Percentiles rank a stretch among this genome's conserved stretches.
phyloP scores from a whole-genome alignment of 805 yeast genomes.

The Dipodascopsis tothii region DNA sequence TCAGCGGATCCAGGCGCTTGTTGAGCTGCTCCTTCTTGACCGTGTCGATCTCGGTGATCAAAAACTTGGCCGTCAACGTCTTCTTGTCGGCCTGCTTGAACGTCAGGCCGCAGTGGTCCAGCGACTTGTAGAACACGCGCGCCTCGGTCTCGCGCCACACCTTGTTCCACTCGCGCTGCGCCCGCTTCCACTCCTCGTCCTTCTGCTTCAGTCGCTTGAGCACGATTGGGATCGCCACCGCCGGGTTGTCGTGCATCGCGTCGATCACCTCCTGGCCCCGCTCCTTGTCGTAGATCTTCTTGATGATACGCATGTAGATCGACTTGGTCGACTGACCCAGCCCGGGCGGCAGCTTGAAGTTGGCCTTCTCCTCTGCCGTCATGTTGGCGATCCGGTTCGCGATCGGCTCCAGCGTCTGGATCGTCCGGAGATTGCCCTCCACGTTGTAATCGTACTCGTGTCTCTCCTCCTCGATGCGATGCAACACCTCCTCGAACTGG shows the following conservation, averaged over 20 bases:
- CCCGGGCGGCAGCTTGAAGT: constrained; percentile 84
- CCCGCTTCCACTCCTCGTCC: constrained; percentile 97
- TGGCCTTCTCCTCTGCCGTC: constrained; percentile 81
- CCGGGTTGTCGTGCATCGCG: constrained; percentile 91
- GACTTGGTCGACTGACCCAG: constrained; percentile 86
- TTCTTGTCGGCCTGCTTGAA: constrained; percentile 96
- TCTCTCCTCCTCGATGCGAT: constrained; percentile 94
- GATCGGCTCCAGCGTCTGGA: constrained; percentile 89
- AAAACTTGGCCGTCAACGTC: constrained; percentile 76
- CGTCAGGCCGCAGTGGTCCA: constrained; percentile 91
- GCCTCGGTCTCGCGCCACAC: constrained; percentile 98
- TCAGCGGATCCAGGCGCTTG: constrained; percentile 75
- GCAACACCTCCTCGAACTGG: constrained; percentile 92
- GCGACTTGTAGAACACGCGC: constrained; percentile 82
- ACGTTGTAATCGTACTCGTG: constrained; percentile 94
- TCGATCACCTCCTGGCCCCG: constrained; percentile 94
- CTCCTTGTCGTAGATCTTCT: constrained; percentile 88
- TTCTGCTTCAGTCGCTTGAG: constrained; percentile 89
- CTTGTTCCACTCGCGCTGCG: constrained; percentile 97
- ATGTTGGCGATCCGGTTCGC: constrained; percentile 89
- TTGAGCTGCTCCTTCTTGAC: constrained; percentile 86
- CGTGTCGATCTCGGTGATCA: constrained; percentile 85
- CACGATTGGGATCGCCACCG: constrained; percentile 89
- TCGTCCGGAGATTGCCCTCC: constrained; percentile 90
- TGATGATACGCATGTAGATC: constrained; percentile 84